phyloP scores from a whole-genome alignment of 2,329 filamentous ascomycete genomes.

The Cladophialophora bantiana region DNA sequence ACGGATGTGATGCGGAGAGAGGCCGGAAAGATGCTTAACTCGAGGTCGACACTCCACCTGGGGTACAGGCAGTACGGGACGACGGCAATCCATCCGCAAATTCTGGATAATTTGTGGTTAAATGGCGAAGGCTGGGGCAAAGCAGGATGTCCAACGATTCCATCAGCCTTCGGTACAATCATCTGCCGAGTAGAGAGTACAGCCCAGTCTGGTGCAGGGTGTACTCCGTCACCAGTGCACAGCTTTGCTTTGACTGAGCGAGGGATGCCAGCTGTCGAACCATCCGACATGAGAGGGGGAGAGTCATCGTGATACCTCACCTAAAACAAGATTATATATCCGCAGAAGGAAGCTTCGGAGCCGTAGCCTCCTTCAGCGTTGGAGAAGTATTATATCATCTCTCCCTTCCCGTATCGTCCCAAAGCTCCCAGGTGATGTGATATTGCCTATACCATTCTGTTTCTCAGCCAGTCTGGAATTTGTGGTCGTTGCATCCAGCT shows the following conservation, averaged over 20 bases:
- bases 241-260: neutral
- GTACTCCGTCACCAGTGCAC: too few species aligned
- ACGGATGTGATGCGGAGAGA: conserved; percentile 11
- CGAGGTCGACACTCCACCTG: conserved; percentile 21
- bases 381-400: neutral
- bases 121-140: conserved; percentile 10
- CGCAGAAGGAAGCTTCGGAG: neutral
- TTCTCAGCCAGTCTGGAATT: conserved; percentile 63
- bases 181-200: conserved; percentile 8
- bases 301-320: neutral
- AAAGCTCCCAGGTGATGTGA: neutral
- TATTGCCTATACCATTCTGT: conserved; percentile 5
- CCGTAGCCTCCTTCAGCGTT: neutral
- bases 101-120: conserved; percentile 25
- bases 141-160: neutral
- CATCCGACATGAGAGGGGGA: neutral
- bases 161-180: conserved; percentile 21
- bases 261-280: neutral
- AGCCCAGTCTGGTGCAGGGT: neutral
- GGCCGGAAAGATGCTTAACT: neutral
- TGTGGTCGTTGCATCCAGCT: conserved; percentile 67
- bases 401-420: neutral
- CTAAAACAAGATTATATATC: neutral
- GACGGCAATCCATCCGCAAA: conserved; percentile 23
- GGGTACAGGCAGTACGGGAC: conserved; percentile 6